Conservation (phyloP, 305 asterid species). For the Fraxinus ornus region DNA sequence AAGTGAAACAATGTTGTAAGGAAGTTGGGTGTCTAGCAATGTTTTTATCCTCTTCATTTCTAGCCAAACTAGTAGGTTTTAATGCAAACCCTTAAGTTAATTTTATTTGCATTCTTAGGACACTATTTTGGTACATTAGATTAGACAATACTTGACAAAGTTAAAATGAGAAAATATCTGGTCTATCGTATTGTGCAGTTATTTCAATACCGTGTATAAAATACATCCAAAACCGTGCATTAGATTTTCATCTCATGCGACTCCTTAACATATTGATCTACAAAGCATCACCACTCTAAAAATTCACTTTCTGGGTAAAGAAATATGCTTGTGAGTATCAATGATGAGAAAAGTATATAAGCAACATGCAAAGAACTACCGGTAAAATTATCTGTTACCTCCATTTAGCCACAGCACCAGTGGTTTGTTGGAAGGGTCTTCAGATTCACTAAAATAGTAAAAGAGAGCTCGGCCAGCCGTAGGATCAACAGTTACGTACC, state of each 20-base stretch:
- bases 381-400: background rate
- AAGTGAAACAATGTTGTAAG: background rate
- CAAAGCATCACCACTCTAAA: background rate
- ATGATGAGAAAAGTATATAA: background rate
- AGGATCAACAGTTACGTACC: constrained; percentile 54
- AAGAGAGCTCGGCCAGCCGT: constrained; percentile 54
- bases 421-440: constrained; percentile 46
- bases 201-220: background rate
- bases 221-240: background rate
- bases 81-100: background rate
- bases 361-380: background rate
- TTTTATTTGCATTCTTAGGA: background rate
- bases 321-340: background rate
- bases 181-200: background rate
- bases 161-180: background rate
- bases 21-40: background rate
- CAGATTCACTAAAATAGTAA: constrained; percentile 51
- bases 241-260: background rate
- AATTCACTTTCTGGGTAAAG: background rate
- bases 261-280: background rate
- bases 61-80: background rate
- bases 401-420: constrained; percentile 58
- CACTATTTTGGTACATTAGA: background rate
- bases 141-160: background rate
- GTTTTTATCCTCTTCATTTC: background rate